Evolutionary conservation across 139 green algal genomes (phyloP).

Genomic region (Coelastrella sp.): DNA sequence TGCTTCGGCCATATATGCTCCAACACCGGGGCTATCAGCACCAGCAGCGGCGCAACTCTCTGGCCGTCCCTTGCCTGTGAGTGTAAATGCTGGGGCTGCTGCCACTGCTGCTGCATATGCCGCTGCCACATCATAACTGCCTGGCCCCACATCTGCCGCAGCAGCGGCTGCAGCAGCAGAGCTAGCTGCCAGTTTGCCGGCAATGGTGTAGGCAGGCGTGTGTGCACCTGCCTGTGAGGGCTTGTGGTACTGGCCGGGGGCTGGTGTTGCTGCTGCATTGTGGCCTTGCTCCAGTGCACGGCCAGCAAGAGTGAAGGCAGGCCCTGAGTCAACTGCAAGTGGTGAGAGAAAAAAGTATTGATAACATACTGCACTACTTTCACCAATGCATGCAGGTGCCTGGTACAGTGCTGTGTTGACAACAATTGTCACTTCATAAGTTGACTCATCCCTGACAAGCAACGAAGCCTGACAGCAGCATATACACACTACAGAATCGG

Average conservation of each 20-base stretch:
- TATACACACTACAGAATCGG: background rate
- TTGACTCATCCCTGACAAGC: too few species aligned
- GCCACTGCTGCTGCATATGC: background rate
- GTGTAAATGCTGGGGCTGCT: background rate
- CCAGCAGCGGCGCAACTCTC: background rate
- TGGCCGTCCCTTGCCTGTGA: constrained; percentile 16
- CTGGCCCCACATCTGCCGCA: background rate
- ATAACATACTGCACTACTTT: background rate
- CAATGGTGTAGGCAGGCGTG: constrained; percentile 5
- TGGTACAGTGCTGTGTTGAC: too few species aligned
- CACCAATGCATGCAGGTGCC: too few species aligned
- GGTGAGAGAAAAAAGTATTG: background rate
- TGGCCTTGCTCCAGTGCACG: background rate
- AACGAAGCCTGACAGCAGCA: background rate
- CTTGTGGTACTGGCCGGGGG: constrained; percentile 33
- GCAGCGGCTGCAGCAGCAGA: background rate
- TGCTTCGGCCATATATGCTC: background rate
- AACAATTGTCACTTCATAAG: too few species aligned
- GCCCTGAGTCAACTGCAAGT: background rate
- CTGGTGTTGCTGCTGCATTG: constrained; percentile 24
- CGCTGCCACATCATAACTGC: background rate
- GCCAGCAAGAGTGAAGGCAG: constrained; percentile 1
- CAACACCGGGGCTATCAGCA: background rate
- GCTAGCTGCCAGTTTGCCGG: background rate
- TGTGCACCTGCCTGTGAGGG: background rate